Conservation (phyloP, 1,284 basidiomycete genomes). For the Naganishia albida region DNA sequence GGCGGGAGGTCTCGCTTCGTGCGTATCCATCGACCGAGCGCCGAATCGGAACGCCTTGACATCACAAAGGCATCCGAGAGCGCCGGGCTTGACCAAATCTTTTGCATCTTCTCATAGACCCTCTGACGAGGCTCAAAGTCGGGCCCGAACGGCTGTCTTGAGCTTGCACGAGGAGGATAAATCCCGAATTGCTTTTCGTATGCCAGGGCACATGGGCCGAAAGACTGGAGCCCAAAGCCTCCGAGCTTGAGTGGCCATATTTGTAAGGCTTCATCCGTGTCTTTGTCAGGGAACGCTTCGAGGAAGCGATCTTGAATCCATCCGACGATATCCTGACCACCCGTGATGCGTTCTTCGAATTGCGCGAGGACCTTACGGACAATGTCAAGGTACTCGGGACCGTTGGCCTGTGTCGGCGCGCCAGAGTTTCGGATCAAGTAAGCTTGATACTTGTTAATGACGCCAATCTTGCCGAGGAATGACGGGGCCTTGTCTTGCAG, state of each 20-base stretch:
- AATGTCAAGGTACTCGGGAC: conserved; percentile 12
- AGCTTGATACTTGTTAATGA: conserved; percentile 29
- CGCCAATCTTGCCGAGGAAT: conserved; percentile 26
- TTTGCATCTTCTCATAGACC: conserved; percentile 13
- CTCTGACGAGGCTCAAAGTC: not conserved
- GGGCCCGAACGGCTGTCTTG: not conserved
- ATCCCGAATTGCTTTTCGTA: conserved; percentile 9
- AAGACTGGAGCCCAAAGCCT: conserved; percentile 21
- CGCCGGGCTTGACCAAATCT: conserved; percentile 3
- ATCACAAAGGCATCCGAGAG: conserved; percentile 7
- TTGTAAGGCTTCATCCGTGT: conserved; percentile 1
- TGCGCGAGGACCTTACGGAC: conserved; percentile 6
- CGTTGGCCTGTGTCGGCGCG: conserved; percentile 16
- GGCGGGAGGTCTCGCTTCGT: conserved; percentile 2
- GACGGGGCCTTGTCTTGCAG: conserved; percentile 7
- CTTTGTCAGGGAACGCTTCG: conserved; percentile 6
- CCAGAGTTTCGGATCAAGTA: conserved; percentile 22
- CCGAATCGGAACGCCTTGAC: conserved; percentile 8
- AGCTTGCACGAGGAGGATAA: not conserved
- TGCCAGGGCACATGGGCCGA: conserved; percentile 1
- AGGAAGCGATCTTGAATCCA: not conserved
- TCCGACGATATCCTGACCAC: not conserved
- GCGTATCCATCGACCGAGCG: conserved; percentile 18
- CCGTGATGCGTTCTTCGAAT: conserved; percentile 13
- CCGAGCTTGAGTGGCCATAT: conserved; percentile 28